Evolutionary conservation across 805 yeast genomes (phyloP), one percentile per base, ranked within the genome.

Genomic region (Metschnikowia santaceciliae): DNA sequence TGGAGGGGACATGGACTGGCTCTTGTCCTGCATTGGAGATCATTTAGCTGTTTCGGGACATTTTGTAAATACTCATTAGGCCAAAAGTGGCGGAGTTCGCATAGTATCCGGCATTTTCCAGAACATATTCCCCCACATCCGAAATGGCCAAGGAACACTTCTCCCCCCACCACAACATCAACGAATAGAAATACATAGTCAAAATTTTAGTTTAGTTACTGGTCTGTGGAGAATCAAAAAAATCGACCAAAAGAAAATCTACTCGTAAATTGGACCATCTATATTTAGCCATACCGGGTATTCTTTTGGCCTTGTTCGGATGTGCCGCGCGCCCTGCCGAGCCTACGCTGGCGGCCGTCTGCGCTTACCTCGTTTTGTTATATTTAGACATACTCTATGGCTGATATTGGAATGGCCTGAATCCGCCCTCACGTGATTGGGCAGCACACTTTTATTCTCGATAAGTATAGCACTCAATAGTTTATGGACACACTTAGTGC

Each of bases 51-150:
- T n/a, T 44, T 35, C 14, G 41, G 34, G 47, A 34, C 40, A 17
- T 11, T 11, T 6, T 26, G 47, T 44, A 44, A 44, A 44, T 36
- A 44, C 47, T 23, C 40, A 44, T 44, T 23, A 23, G 47, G 23
- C 41, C 33, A 36, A 35, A 35, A 36, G 47, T 35, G 47, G 47
- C 47, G 40, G 47, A 23, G 47, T 17, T 23, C 26, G 46, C 46
- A 42, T n/a, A 33, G 7, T 19, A 15, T 32, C 10, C 23, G 22
- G 22, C 44, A 17, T 14, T 14, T 34, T 33, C 46, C 46, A 34
- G 32, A 42, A 42, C 46, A 23, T 33, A 14, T 42, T 37, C 37
- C 32, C 33, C 46, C 17, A n/a, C 36, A 34, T n/a, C 15, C 11
- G 8, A 26, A 8, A 26, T 8, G 11, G 2, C 11, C 4, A 3